Conservation (phyloP, 768 basidiomycete genomes). For the Termitomyces sp. region DNA sequence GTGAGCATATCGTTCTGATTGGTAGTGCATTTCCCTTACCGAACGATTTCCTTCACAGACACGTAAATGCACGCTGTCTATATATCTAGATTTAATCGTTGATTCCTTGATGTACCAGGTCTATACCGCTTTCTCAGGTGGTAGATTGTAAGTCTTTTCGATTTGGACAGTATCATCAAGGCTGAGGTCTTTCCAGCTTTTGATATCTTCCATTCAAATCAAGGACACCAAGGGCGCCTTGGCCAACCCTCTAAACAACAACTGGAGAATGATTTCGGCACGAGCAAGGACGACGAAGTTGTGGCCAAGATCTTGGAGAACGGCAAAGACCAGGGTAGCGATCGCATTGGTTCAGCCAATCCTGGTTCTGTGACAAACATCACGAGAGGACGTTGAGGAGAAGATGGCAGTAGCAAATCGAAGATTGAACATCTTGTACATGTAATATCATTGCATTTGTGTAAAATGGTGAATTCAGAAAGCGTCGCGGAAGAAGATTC, state of each 20-base stretch:
- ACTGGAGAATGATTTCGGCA: conserved; percentile 67
- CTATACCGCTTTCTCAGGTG: conserved; percentile 66
- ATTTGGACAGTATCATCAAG: neutral
- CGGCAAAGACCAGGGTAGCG: conserved; percentile 52
- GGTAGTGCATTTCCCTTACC: conserved; percentile 14
- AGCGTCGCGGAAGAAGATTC: no score
- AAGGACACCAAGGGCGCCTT: conserved; percentile 75
- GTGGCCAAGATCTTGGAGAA: conserved; percentile 52
- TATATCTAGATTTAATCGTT: neutral
- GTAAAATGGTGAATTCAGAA: neutral
- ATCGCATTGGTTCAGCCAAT: conserved; percentile 29
- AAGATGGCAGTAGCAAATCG: neutral
- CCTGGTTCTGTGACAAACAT: conserved; percentile 15
- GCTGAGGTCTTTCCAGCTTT: conserved; percentile 43
- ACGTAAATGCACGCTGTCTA: conserved; percentile 41
- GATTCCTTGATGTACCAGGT: conserved; percentile 28
- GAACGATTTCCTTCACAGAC: conserved; percentile 36
- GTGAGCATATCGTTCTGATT: conserved; percentile 33
- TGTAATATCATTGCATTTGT: neutral
- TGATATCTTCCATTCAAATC: conserved; percentile 59
- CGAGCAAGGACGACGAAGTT: conserved; percentile 60
- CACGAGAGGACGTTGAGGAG: conserved; percentile 14
- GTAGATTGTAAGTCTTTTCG: conserved; percentile 61
- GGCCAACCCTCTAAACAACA: conserved; percentile 77
- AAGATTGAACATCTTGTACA: neutral